These are phyloP conservation scores for Aspergillus neoniger DNA, from an alignment of 2,329 filamentous ascomycete species.

Conservation along the genomic window DNA sequence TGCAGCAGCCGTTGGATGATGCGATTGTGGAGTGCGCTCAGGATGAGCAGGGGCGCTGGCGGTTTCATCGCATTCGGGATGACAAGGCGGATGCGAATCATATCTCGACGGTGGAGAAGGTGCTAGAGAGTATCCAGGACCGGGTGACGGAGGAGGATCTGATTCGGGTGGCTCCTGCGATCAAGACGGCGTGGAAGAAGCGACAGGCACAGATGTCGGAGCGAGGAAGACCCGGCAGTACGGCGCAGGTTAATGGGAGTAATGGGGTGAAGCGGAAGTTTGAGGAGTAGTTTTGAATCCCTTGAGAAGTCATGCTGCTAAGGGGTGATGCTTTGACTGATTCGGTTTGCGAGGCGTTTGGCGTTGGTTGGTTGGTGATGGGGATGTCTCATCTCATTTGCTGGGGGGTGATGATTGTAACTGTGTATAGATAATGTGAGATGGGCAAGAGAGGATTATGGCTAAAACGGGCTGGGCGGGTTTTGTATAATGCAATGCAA, in stretches of 20 bases:
- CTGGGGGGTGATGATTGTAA: background rate
- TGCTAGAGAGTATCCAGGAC: conserved; percentile 86
- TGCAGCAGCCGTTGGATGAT: conserved; percentile 76
- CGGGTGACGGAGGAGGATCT: conserved; percentile 82
- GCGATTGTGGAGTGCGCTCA: conserved; percentile 88
- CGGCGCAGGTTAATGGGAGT: conserved; percentile 30
- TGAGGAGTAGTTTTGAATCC: conserved; percentile 24
- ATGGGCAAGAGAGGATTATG: background rate
- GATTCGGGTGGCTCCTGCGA: conserved; percentile 65
- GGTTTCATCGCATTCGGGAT: conserved; percentile 84
- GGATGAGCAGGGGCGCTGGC: conserved; percentile 75
- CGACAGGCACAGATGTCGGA: conserved; percentile 47
- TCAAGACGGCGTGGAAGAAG: conserved; percentile 79
- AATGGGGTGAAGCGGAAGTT: conserved; percentile 46
- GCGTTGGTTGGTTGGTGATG: conserved; percentile 11
- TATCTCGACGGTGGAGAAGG: conserved; percentile 77
- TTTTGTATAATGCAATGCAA: background rate
- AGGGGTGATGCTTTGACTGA: background rate
- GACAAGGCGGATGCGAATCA: conserved; percentile 94
- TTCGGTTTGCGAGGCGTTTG: conserved; percentile 24
- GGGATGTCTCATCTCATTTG: background rate
- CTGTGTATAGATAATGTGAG: background rate
- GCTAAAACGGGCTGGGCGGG: background rate
- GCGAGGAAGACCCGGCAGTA: conserved; percentile 26
- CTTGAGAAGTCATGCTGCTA: background rate